Conservation (phyloP, 108 stramenopile species). For the Schizochytrium sp. region DNA sequence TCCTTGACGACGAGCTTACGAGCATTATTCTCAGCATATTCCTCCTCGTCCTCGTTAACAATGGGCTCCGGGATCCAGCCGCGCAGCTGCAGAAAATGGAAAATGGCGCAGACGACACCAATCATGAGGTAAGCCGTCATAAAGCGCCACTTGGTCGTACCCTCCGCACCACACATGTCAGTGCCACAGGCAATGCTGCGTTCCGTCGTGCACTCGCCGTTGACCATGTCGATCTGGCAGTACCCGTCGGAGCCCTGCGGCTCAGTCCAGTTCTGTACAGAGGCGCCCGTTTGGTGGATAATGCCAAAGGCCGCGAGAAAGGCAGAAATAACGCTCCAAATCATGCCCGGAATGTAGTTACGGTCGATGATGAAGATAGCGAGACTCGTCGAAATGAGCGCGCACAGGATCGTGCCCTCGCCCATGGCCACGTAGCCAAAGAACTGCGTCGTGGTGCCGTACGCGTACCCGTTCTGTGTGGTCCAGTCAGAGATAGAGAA, state of each 20-base stretch:
- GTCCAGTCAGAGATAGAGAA: not conserved
- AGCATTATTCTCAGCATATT: not conserved
- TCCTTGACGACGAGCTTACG: not conserved
- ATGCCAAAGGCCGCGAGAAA: not conserved
- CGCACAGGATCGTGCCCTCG: not conserved
- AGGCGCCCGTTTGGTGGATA: not conserved
- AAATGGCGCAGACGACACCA: not conserved
- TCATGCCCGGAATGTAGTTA: not conserved
- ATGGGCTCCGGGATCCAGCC: not conserved
- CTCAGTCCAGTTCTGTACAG: not conserved
- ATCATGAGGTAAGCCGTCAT: not conserved
- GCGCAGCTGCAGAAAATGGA: not conserved
- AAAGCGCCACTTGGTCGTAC: conserved; percentile 12
- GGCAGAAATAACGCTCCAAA: not conserved
- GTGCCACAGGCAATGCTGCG: not conserved
- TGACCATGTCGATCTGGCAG: not conserved
- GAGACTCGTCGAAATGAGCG: not conserved
- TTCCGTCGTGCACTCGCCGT: not conserved
- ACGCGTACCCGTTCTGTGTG: not conserved
- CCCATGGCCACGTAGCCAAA: not conserved
- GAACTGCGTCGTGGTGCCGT: not conserved
- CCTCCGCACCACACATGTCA: not conserved
- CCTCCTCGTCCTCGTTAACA: not conserved
- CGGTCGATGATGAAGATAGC: conserved; percentile 11
- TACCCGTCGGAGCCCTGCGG: not conserved